Percentiles rank a stretch among this genome's conserved stretches.
Conservation (phyloP, 2,329 filamentous ascomycete genomes). For the Rhytidhysteron rufulum region DNA sequence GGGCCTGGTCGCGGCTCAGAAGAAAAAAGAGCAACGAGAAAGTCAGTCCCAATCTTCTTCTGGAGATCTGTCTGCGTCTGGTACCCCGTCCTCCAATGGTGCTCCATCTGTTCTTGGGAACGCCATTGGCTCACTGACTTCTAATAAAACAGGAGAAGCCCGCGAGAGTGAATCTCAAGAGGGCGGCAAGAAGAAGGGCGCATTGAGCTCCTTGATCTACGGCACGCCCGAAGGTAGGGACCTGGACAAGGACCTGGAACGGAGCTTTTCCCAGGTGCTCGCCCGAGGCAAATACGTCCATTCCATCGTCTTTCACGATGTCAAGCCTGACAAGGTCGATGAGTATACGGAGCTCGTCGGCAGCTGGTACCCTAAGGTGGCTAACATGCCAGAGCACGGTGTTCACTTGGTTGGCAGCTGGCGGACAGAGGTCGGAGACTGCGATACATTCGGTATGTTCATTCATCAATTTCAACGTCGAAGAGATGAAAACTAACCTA, state of each 20-base stretch:
- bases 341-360: slow-evolving; percentile 91
- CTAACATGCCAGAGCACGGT: slow-evolving; percentile 78
- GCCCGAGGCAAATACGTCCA: slow-evolving; percentile 98
- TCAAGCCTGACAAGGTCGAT: slow-evolving; percentile 91
- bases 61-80: slow-evolving; percentile 40
- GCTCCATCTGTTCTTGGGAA: slow-evolving; percentile 32
- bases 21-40: slow-evolving; percentile 74
- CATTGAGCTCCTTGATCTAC: slow-evolving; percentile 86
- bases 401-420: slow-evolving; percentile 96
- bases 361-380: slow-evolving; percentile 88
- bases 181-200: slow-evolving; percentile 60
- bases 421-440: slow-evolving; percentile 96
- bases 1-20: slow-evolving; percentile 70
- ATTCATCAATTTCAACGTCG: neutral
- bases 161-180: slow-evolving; percentile 56
- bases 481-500: slow-evolving; percentile 23
- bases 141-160: slow-evolving; percentile 48
- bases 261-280: slow-evolving; percentile 91
- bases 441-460: slow-evolving; percentile 83
- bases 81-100: slow-evolving; percentile 21
- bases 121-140: slow-evolving; percentile 60
- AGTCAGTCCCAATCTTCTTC: slow-evolving; percentile 60
- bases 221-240: slow-evolving; percentile 93
- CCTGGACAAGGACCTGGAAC: slow-evolving; percentile 92
- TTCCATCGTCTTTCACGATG: slow-evolving; percentile 93